A percentile compares a stretch with the other conserved stretches of the same genome.
These are phyloP conservation scores for Jacaranda mimosifolia DNA, from an alignment of 257 asterid genomes.

Conservation along the genomic window DNA sequence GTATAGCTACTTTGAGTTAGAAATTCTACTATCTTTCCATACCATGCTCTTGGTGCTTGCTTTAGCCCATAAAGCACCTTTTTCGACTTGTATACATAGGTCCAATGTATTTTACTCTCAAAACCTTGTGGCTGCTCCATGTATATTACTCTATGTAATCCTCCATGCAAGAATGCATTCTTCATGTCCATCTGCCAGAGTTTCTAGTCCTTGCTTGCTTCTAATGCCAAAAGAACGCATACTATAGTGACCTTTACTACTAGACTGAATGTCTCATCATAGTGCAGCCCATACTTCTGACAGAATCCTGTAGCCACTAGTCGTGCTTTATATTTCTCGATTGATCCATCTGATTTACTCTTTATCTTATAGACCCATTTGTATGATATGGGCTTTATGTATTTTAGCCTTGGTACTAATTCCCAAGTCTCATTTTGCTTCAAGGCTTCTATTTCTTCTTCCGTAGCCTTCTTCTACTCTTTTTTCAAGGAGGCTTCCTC, in stretches of 20 bases:
- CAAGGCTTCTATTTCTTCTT: slow-evolving; percentile 15
- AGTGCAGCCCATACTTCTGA: background rate
- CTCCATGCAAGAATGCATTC: background rate
- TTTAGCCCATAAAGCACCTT: no score
- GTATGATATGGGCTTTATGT: slow-evolving; percentile 11
- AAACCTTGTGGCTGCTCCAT: no score
- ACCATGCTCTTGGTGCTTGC: no score
- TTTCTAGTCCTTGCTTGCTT: background rate
- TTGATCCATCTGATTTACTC: background rate
- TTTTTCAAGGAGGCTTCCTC: background rate
- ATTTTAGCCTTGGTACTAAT: slow-evolving; percentile 15
- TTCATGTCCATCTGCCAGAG: background rate
- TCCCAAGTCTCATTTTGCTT: slow-evolving; percentile 20
- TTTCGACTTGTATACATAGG: no score
- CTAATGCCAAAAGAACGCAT: background rate
- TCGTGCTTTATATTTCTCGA: background rate
- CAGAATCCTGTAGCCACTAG: background rate
- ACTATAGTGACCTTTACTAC: background rate
- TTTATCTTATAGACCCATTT: background rate
- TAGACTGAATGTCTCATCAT: background rate
- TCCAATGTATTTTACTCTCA: no score
- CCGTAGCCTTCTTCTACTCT: background rate
- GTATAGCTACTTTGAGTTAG: no score
- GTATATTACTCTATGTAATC: no score
- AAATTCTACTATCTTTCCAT: no score